A percentile compares a stretch with the other conserved stretches of the same genome.
Conservation (phyloP, 495 filamentous ascomycete species). For the Monascus purpureus region DNA sequence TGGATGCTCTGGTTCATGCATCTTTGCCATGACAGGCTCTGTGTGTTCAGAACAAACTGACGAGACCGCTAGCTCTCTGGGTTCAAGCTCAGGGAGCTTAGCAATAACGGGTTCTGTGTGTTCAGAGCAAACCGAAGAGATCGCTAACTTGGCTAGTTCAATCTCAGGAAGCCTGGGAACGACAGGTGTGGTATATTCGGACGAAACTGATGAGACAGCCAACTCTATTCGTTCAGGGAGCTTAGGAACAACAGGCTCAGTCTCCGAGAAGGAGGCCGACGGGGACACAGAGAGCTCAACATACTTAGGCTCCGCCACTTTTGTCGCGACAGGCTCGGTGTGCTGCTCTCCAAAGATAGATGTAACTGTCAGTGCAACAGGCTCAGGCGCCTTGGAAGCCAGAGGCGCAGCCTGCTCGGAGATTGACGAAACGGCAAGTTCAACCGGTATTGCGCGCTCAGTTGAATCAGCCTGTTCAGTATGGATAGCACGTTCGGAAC, state of each 20-base stretch:
- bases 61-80: constrained; percentile 14
- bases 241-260: constrained; percentile 2
- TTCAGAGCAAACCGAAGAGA: constrained; percentile 30
- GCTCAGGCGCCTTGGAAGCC: constrained; percentile 7
- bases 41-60: constrained; percentile 10
- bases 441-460: constrained; percentile 8
- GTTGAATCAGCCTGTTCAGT: constrained; percentile 10
- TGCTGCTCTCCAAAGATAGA: constrained; percentile 3
- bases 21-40: constrained; percentile 8
- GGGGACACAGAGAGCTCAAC: too few relatives aligned
- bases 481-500: constrained; percentile 8
- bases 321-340: constrained; percentile 12
- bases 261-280: not conserved
- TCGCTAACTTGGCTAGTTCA: constrained; percentile 19
- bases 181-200: constrained; percentile 12
- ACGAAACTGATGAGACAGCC: constrained; percentile 5
- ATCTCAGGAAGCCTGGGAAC: constrained; percentile 9
- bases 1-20: constrained; percentile 8
- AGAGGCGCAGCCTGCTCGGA: constrained; percentile 37
- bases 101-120: constrained; percentile 29
- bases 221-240: constrained; percentile 6
- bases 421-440: constrained; percentile 3
- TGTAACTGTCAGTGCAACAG: constrained; percentile 8
- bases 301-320: constrained; percentile 15
- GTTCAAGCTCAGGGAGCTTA: constrained; percentile 4